These are phyloP conservation scores for Mycena olivaceomarginata DNA, from an alignment of 768 basidiomycete species.

Conservation along the genomic window DNA sequence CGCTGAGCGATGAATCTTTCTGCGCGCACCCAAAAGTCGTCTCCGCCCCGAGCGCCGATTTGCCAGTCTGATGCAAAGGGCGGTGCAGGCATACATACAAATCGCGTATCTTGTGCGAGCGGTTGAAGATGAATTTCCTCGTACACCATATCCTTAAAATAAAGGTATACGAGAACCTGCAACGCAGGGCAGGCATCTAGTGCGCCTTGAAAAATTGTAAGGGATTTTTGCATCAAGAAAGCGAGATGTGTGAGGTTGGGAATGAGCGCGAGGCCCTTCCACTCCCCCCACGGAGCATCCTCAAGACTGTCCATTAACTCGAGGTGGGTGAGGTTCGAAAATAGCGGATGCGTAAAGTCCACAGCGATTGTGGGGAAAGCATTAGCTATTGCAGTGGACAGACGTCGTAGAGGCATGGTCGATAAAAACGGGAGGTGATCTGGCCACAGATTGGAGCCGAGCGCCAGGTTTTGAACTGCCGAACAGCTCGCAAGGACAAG, in stretches of 20 bases:
- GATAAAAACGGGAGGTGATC: not conserved
- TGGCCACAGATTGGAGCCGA: not conserved
- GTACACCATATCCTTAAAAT: not conserved
- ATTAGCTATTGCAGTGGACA: not conserved
- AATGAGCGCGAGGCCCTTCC: conserved; percentile 10
- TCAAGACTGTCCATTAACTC: not conserved
- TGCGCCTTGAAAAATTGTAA: conserved; percentile 1
- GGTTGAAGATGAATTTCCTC: not conserved
- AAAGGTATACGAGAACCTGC: not conserved
- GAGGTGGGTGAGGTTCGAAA: conserved; percentile 19
- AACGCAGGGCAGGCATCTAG: not conserved
- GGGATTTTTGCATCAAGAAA: not conserved
- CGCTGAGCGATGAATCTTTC: conserved; percentile 24
- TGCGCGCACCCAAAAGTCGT: conserved; percentile 21
- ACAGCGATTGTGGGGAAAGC: not conserved
- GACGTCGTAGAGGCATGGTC: conserved; percentile 8
- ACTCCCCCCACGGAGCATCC: not conserved
- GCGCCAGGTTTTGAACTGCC: not conserved
- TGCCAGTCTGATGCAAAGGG: not conserved
- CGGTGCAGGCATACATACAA: not conserved
- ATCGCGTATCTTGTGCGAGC: conserved; percentile 9
- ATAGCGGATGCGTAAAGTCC: conserved; percentile 19
- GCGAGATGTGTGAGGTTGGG: conserved; percentile 27
- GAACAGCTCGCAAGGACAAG: not conserved
- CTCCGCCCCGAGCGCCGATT: not conserved